phyloP scores from a whole-genome alignment of 148 eudicot species.

The Suaeda aralocaspica region DNA sequence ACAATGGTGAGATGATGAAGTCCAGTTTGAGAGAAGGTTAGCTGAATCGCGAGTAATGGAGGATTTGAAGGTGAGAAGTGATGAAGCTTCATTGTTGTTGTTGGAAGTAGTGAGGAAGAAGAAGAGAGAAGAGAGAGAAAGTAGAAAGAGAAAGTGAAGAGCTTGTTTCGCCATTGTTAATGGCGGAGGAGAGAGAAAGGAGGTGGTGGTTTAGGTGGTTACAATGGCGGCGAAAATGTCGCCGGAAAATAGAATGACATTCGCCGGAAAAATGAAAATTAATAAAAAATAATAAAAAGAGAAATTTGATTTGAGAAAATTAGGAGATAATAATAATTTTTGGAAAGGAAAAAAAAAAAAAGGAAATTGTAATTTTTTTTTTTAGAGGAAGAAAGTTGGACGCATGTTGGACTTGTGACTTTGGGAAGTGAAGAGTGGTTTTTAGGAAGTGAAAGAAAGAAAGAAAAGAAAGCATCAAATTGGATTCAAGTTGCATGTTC shows the following conservation, averaged over 20 bases:
- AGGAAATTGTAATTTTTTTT: not conserved
- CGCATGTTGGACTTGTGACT: no score
- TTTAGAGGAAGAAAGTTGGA: not conserved
- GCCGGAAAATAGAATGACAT: conserved; percentile 16
- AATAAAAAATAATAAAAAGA: no score
- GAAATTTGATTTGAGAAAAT: not conserved
- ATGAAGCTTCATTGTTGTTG: conserved; percentile 9
- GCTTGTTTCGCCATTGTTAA: conserved; percentile 20
- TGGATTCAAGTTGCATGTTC: no score
- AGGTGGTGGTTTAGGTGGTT: not conserved
- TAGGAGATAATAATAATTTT: no score
- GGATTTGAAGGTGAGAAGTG: conserved; percentile 37
- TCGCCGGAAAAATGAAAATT: conserved; percentile 19
- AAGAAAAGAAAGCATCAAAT: no score
- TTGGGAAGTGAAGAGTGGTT: no score
- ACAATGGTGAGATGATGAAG: conserved; percentile 44
- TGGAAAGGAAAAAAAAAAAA: not conserved
- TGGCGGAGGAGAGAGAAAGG: conserved; percentile 3
- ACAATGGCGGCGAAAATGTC: conserved; percentile 11
- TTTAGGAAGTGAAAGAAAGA: no score
- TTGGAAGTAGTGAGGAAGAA: not conserved
- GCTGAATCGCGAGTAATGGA: conserved; percentile 27
- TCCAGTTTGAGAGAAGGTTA: conserved; percentile 32
- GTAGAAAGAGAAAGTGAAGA: not conserved
- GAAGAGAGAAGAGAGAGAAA: conserved; percentile 14